A percentile compares a stretch with the other conserved stretches of the same genome.
Conservation (phyloP, 306 rosid species). For the Corylus americana region DNA sequence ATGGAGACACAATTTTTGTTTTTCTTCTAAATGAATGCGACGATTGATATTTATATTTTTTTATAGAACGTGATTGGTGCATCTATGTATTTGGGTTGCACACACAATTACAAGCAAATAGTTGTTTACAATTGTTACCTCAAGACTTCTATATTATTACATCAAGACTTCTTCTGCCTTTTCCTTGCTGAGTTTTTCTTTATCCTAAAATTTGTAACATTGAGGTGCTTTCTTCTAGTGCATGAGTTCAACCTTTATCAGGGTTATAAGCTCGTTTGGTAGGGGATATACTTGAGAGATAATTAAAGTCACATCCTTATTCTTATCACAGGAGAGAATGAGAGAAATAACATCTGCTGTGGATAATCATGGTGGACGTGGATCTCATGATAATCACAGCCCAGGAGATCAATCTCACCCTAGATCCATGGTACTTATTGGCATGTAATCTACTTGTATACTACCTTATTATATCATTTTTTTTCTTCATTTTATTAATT, state of each 20-base stretch:
- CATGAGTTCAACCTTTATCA: conserved; percentile 4
- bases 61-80: too few relatives aligned
- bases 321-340: conserved; percentile 66
- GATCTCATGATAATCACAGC: conserved; percentile 46
- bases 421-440: conserved; percentile 56
- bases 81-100: not conserved
- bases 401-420: conserved; percentile 43
- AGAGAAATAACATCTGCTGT: conserved; percentile 54
- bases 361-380: conserved; percentile 47
- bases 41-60: too few relatives aligned
- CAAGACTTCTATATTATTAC: not conserved
- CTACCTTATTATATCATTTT: not conserved
- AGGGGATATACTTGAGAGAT: conserved; percentile 19
- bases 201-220: not conserved
- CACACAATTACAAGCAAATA: not conserved
- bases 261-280: not conserved
- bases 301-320: conserved; percentile 16
- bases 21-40: too few relatives aligned
- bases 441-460: conserved; percentile 37
- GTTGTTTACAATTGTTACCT: not conserved
- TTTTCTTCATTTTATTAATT: not conserved
- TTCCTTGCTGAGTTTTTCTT: not conserved
- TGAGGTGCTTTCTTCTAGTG: not conserved
- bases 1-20: too few relatives aligned
- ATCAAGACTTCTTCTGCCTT: not conserved